Base-by-base conservation (phyloP, 768 basidiomycete species). In the Mycena capillaripes region DNA sequence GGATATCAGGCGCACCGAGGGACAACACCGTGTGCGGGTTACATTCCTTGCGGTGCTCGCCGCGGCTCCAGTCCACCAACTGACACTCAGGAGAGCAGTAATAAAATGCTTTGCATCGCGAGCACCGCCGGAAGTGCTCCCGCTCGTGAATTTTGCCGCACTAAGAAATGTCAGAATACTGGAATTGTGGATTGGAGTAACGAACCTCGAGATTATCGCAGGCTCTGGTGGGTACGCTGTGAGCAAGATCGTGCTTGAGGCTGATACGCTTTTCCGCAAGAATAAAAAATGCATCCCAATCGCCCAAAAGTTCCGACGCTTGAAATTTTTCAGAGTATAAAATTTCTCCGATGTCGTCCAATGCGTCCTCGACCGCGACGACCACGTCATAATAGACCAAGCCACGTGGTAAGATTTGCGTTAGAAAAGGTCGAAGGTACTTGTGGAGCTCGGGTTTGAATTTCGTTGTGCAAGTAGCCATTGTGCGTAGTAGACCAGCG, bases 141-240 rank as follows among this genome's bases (percentile, higher is more conserved):
- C 27, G 19, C 23, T 61, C 59, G 19, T 46, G 40, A 16, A 61
- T 61, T 42, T 61, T 27, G 14, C 59, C 42, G 27, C 59, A 61
- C 59, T 61, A 27, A 29, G 6, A 25, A 27, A 14, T 17, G 59
- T 42, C 38, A 61, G 25, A 4, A 25, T 3, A 61, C 3, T 12
- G 7, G 7, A 36, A 36, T 12, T 12, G 34, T 36, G 6, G 12
- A 36, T 6, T 17, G 16, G 21, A 42, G 27, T 12, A 23, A 55
- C 36, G 17, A 19, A 65, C 63, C 23, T 53, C 25, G n/a, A 55
- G 34, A 55, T 65, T 65, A 16, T 65, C 50, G 27, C 50, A 55
- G 1, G 50, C 36, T 38, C n/a, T 52, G 25, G n/a, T 25, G 9
- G 38, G 27, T 38, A 36, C 11, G 16, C 12, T 12, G 34, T 52